phyloP scores from a whole-genome alignment of 495 filamentous ascomycete genomes.

The Peziza echinospora region DNA sequence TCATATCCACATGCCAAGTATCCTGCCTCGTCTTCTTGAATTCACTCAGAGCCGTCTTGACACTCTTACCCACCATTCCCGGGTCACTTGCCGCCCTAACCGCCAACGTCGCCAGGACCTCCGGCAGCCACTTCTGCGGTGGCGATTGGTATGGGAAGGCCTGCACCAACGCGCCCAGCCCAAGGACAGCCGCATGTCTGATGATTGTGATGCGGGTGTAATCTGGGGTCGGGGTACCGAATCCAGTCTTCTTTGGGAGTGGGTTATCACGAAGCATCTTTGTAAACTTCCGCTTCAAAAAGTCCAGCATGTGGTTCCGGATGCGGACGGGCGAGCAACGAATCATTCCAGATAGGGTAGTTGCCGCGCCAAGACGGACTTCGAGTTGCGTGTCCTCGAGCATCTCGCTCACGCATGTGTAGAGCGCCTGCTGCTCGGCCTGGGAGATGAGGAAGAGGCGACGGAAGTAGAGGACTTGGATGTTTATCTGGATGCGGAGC shows the following conservation, averaged over 20 bases:
- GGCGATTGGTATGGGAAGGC: constrained; percentile 95
- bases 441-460: constrained; percentile 79
- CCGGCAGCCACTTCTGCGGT: constrained; percentile 82
- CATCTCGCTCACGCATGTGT: constrained; percentile 83
- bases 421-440: constrained; percentile 53
- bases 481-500: constrained; percentile 90
- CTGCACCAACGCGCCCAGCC: constrained; percentile 73
- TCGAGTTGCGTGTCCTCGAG: constrained; percentile 79
- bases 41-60: constrained; percentile 86
- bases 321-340: constrained; percentile 75
- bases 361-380: constrained; percentile 76
- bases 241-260: constrained; percentile 53
- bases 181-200: constrained; percentile 79
- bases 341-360: constrained; percentile 92
- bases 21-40: constrained; percentile 99
- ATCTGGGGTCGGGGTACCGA: constrained; percentile 64
- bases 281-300: constrained; percentile 60
- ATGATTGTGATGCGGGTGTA: constrained; percentile 56
- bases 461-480: constrained; percentile 97
- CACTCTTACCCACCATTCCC: constrained; percentile 85
- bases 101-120: constrained; percentile 70
- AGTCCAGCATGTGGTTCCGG: constrained; percentile 49
- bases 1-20: constrained; percentile 94
- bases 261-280: constrained; percentile 56
- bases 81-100: constrained; percentile 67